A percentile compares a stretch with the other conserved stretches of the same genome.
phyloP scores from a whole-genome alignment of 176 grass and related monocot species.

The Avena sativa region DNA sequence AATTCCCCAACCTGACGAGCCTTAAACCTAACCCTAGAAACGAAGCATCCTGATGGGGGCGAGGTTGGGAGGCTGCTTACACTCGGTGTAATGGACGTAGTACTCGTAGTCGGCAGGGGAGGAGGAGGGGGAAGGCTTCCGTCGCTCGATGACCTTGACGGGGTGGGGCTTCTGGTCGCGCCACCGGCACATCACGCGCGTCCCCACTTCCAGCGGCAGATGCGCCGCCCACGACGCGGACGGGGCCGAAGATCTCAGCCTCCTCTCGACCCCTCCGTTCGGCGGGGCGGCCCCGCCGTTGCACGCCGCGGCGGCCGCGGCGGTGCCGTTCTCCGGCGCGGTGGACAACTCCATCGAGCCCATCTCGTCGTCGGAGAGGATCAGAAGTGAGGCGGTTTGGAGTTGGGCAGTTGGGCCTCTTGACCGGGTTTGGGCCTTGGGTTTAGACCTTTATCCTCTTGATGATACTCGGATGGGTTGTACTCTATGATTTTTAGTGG shows the following conservation, averaged over 20 bases:
- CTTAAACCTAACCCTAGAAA: slow-evolving; percentile 53
- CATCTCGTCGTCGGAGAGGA: slow-evolving; percentile 61
- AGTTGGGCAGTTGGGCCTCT: slow-evolving; percentile 39
- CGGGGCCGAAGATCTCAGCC: slow-evolving; percentile 49
- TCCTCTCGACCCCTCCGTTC: slow-evolving; percentile 55
- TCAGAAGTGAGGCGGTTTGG: slow-evolving; percentile 11
- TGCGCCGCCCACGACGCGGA: slow-evolving; percentile 32
- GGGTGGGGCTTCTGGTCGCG: slow-evolving; percentile 95
- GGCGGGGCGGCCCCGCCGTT: slow-evolving; percentile 59
- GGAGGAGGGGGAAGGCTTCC: slow-evolving; percentile 54
- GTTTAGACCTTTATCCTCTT: background rate
- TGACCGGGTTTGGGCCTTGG: slow-evolving; percentile 31
- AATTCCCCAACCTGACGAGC: slow-evolving; percentile 26
- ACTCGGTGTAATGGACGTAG: slow-evolving; percentile 98
- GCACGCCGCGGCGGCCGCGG: slow-evolving; percentile 38
- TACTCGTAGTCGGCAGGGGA: slow-evolving; percentile 88
- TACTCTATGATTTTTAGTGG: background rate
- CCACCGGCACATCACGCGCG: slow-evolving; percentile 98
- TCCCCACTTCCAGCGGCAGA: slow-evolving; percentile 89
- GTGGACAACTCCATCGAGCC: slow-evolving; percentile 79
- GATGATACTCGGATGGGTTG: background rate
- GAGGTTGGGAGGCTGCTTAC: slow-evolving; percentile 46
- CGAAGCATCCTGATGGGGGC: slow-evolving; percentile 8
- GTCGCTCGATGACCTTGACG: slow-evolving; percentile 96
- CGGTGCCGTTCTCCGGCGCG: slow-evolving; percentile 65